phyloP scores from a whole-genome alignment of 768 basidiomycete species.

The Boletus vermiculosoides region DNA sequence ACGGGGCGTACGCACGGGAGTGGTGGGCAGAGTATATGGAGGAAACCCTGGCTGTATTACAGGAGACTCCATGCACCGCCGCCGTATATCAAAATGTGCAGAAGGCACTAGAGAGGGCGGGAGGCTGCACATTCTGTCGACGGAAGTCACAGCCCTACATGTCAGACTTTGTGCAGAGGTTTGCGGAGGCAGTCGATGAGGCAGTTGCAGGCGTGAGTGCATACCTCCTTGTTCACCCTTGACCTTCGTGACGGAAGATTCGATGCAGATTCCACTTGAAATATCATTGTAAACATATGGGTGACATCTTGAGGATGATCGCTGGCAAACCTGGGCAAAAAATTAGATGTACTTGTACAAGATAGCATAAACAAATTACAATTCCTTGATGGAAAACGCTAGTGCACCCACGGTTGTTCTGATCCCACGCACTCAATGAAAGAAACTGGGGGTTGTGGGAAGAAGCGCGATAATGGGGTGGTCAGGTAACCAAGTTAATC shows the following conservation, averaged over 20 bases:
- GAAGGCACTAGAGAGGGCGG: constrained; percentile 20
- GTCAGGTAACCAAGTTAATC: background rate
- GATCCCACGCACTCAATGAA: background rate
- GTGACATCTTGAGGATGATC: background rate
- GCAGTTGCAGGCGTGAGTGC: constrained; percentile 20
- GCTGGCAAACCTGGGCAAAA: background rate
- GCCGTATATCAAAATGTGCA: constrained; percentile 15
- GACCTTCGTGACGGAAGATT: background rate
- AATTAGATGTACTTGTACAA: background rate
- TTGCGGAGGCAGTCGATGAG: constrained; percentile 23
- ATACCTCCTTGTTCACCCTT: background rate
- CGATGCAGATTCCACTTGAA: constrained; percentile 19
- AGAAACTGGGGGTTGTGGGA: background rate
- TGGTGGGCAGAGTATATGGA: constrained; percentile 36
- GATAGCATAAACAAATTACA: background rate
- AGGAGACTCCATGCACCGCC: constrained; percentile 24
- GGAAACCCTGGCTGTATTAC: constrained; percentile 17
- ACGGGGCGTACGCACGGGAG: constrained; percentile 27
- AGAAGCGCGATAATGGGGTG: background rate
- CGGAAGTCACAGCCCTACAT: constrained; percentile 17
- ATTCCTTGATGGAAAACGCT: background rate
- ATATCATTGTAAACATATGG: constrained; percentile 13
- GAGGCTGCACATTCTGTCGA: constrained; percentile 21
- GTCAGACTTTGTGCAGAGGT: constrained; percentile 23
- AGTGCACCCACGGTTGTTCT: background rate